phyloP scores from a whole-genome alignment of 495 filamentous ascomycete species.

The Aspergillus ostianus region DNA sequence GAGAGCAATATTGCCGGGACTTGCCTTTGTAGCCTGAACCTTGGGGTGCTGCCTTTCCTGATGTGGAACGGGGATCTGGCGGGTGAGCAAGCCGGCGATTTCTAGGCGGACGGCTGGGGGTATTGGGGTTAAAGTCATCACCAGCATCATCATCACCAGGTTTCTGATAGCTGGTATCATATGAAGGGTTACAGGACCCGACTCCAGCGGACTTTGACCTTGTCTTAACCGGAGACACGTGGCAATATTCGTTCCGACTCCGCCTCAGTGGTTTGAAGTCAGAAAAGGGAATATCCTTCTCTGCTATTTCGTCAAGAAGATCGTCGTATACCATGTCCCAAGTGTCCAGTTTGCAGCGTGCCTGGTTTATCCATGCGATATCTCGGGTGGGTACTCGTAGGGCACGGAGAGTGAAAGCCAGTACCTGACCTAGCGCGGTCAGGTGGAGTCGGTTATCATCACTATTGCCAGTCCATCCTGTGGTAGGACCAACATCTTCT shows the following conservation, averaged over 20 bases:
- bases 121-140: conserved; percentile 12
- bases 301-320: conserved; percentile 29
- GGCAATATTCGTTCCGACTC: conserved; percentile 17
- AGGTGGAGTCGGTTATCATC: conserved; percentile 19
- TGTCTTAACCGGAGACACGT: conserved; percentile 26
- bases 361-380: conserved; percentile 2
- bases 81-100: conserved; percentile 4
- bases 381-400: conserved; percentile 8
- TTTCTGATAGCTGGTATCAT: no score
- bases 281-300: conserved; percentile 25
- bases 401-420: conserved; percentile 19
- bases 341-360: conserved; percentile 19
- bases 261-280: conserved; percentile 14
- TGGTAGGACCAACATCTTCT: conserved; percentile 29
- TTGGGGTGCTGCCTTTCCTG: conserved; percentile 9
- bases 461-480: conserved; percentile 9
- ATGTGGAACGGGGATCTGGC: conserved; percentile 7
- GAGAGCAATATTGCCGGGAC: conserved; percentile 42
- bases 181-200: conserved; percentile 10
- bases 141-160: conserved; percentile 9
- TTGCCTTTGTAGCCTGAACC: conserved; percentile 21
- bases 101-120: conserved; percentile 13
- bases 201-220: conserved; percentile 14
- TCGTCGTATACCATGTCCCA: conserved; percentile 41
- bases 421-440: conserved; percentile 18